A percentile compares a stretch with the other conserved stretches of the same genome.
Evolutionary conservation across 331 rosid genomes (phyloP).

Genomic region (Rosa hybrid): DNA sequence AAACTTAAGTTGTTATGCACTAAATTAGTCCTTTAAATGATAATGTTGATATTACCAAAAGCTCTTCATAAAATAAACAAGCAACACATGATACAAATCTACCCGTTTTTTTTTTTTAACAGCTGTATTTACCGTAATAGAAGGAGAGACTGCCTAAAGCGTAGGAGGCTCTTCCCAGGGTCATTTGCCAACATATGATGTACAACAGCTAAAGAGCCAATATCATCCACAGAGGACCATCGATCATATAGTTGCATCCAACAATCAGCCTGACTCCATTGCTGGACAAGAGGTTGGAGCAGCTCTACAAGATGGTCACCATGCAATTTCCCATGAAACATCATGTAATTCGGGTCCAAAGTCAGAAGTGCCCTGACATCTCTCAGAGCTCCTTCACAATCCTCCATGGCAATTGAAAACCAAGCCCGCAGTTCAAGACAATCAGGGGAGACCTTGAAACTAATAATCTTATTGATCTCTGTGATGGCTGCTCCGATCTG

Average conservation of each 20-base stretch:
- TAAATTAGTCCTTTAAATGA: not conserved
- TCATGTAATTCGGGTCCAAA: conserved; percentile 70
- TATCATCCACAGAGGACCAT: conserved; percentile 88
- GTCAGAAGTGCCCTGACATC: conserved; percentile 87
- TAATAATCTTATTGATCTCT: conserved; percentile 74
- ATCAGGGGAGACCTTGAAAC: conserved; percentile 78
- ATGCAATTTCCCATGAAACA: conserved; percentile 73
- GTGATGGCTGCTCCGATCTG: conserved; percentile 61
- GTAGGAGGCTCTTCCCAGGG: conserved; percentile 79
- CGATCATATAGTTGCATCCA: conserved; percentile 83
- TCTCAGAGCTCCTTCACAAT: conserved; percentile 74
- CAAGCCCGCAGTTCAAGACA: conserved; percentile 90
- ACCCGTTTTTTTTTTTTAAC: not conserved
- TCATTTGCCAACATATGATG: conserved; percentile 89
- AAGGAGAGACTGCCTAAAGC: conserved; percentile 85
- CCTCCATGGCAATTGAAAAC: conserved; percentile 69
- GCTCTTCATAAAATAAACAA: not conserved
- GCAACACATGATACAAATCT: not conserved
- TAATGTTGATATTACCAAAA: not conserved
- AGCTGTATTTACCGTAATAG: conserved; percentile 55
- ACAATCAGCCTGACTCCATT: conserved; percentile 81
- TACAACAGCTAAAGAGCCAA: conserved; percentile 86
- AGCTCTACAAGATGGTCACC: conserved; percentile 67
- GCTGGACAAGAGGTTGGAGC: conserved; percentile 64
- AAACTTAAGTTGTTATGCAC: not conserved